Evolutionary conservation across 768 basidiomycete species (phyloP), one percentile per base, ranked within the genome.

Genomic region (Gyrodon lividus): DNA sequence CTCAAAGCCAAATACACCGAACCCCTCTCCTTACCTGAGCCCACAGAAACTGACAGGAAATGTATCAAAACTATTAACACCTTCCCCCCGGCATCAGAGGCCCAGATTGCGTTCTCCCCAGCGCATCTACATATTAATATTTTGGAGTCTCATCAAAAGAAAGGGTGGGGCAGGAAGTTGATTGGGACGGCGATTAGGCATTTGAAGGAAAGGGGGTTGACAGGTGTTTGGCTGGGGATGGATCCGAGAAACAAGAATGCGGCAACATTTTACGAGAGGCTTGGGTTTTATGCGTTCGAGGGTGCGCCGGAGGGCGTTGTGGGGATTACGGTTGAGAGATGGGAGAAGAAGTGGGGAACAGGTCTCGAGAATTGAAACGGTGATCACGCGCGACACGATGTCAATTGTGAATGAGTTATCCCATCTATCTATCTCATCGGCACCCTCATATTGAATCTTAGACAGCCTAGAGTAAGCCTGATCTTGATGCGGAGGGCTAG

Each of bases 121-220:
- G 88, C 88, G 8, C 87, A 91, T 67, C 56, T 91, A 58, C 89
- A 92, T 64, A 83, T 91, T 60, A 73, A 92, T 57, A 80, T 91
- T 49, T 62, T 90, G 59, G 77, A 82, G 22, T 74, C 73, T 38
- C 80, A 87, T 63, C 87, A 87, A 65, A 72, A 79, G 48, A 77
- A 77, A 54, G 87, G 87, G 20, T 87, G 82, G 81, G 89, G 88
- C n/a, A 76, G 74, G 62, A 80, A 68, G 63, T 64, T 91, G 57
- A 81, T 90, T 31, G 73, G 67, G 40, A 68, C 59, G 30, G 85
- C 79, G 4, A 75, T 87, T 22, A 70, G 72, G 40, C 72, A 80
- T 70, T 65, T 91, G 60, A 77, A 72, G 53, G 74, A 60, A 28
- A 71, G 78, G 43, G 76, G 63, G 43, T 31, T 69, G 38, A 67